A percentile compares a stretch with the other conserved stretches of the same genome.
Conservation (phyloP, 78 protist species). For the Dictyostelium intermedium region DNA sequence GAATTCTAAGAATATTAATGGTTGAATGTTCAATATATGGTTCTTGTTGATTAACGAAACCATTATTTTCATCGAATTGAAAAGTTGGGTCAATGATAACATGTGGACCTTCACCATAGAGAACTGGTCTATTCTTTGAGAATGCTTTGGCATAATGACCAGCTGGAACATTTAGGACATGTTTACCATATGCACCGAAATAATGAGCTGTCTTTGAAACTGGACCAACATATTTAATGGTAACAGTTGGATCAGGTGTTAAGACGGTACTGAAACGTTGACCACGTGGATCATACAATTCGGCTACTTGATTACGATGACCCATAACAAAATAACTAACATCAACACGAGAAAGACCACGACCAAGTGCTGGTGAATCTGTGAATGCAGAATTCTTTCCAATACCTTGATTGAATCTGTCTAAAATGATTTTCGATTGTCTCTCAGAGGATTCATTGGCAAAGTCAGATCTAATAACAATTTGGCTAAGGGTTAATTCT, state of each 20-base stretch:
- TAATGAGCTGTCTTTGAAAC: conserved; percentile 24
- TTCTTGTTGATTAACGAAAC: conserved; percentile 44
- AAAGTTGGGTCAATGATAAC: conserved; percentile 68
- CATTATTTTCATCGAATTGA: conserved; percentile 5
- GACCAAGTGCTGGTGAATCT: conserved; percentile 44
- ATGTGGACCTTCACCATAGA: conserved; percentile 76
- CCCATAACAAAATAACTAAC: conserved; percentile 6
- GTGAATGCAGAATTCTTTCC: conserved; percentile 34
- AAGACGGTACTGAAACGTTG: conserved; percentile 14
- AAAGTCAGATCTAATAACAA: conserved; percentile 47
- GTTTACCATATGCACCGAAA: conserved; percentile 48
- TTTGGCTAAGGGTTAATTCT: not conserved
- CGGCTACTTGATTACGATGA: conserved; percentile 36
- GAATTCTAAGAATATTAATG: conserved; percentile 34
- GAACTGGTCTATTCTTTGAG: conserved; percentile 51
- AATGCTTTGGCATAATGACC: conserved; percentile 46
- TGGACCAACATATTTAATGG: conserved; percentile 28
- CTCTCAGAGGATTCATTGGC: conserved; percentile 26
- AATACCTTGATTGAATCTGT: conserved; percentile 37
- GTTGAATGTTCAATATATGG: conserved; percentile 45
- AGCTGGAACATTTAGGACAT: conserved; percentile 51
- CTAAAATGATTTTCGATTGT: conserved; percentile 23
- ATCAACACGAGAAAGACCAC: not conserved
- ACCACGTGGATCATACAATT: conserved; percentile 41
- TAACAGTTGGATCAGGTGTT: conserved; percentile 37